These are phyloP conservation scores for Coelastrella sp. DNA, from an alignment of 139 green algal genomes.

Conservation along the genomic window DNA sequence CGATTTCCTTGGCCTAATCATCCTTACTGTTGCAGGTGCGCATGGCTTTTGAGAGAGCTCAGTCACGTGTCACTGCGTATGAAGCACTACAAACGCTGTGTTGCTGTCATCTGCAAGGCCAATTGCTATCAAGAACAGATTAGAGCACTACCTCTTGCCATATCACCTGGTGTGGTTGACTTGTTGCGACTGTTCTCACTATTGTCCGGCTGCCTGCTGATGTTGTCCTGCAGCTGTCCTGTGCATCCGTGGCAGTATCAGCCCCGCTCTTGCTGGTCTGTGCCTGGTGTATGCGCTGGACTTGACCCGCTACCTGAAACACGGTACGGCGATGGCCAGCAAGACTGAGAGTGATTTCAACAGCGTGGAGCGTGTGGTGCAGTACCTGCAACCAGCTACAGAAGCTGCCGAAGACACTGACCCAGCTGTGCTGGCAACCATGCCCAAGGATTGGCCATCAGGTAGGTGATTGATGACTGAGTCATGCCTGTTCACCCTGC, in stretches of 20 bases:
- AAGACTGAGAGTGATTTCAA: conserved; percentile 95
- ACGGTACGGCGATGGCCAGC: conserved; percentile 82
- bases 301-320: conserved; percentile 90
- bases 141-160: too few species aligned
- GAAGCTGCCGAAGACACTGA: conserved; percentile 62
- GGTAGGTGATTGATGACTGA: conserved; percentile 40
- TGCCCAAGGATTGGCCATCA: conserved; percentile 42
- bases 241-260: conserved; percentile 56
- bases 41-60: too few species aligned
- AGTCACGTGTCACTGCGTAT: too few species aligned
- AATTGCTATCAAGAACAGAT: too few species aligned
- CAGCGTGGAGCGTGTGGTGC: conserved; percentile 91
- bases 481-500: too few species aligned
- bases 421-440: conserved; percentile 43
- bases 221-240: conserved; percentile 47
- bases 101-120: too few species aligned
- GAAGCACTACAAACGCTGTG: too few species aligned
- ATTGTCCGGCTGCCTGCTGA: not conserved
- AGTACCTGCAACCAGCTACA: conserved; percentile 69
- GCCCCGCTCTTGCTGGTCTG: conserved; percentile 74
- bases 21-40: conserved; percentile 69
- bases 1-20: conserved; percentile 80
- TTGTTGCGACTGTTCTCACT: too few species aligned
- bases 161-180: too few species aligned
- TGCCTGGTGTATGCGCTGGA: conserved; percentile 83